Conservation (phyloP, 306 rosid species). For the Inga leiocalycina region DNA sequence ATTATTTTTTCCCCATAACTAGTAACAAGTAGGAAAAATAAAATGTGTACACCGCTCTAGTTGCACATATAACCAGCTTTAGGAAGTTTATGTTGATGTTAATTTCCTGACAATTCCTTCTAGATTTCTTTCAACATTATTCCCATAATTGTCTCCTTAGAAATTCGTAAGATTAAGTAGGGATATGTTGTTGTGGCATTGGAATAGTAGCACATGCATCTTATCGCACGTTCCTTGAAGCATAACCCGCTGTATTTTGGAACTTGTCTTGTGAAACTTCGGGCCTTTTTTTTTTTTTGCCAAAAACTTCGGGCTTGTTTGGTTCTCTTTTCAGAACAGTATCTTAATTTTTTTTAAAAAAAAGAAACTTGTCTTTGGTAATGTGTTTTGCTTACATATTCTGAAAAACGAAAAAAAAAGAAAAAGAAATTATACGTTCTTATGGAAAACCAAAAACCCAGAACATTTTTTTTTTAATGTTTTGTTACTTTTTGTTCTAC, state of each 20-base stretch:
- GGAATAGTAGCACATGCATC: slow-evolving; percentile 4
- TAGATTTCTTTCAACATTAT: slow-evolving; percentile 1
- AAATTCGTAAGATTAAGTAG: neutral
- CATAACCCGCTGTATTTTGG: neutral
- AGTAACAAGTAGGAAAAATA: neutral
- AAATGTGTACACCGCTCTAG: neutral
- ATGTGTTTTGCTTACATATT: no score
- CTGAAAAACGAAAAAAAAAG: no score
- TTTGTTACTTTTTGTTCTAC: no score
- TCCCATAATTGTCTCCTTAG: neutral
- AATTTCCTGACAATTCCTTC: neutral
- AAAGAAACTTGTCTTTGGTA: no score
- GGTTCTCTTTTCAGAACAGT: no score
- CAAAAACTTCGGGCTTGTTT: no score
- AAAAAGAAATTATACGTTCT: no score
- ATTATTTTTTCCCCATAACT: neutral
- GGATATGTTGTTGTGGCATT: neutral
- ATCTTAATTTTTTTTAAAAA: no score
- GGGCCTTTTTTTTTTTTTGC: no score
- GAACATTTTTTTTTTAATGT: no score
- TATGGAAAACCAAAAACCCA: no score
- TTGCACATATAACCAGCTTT: neutral
- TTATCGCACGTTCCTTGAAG: slow-evolving; percentile 8
- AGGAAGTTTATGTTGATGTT: neutral
- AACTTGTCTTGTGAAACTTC: neutral